phyloP scores from a whole-genome alignment of 2,329 filamentous ascomycete species.

The Truncatella angustata region DNA sequence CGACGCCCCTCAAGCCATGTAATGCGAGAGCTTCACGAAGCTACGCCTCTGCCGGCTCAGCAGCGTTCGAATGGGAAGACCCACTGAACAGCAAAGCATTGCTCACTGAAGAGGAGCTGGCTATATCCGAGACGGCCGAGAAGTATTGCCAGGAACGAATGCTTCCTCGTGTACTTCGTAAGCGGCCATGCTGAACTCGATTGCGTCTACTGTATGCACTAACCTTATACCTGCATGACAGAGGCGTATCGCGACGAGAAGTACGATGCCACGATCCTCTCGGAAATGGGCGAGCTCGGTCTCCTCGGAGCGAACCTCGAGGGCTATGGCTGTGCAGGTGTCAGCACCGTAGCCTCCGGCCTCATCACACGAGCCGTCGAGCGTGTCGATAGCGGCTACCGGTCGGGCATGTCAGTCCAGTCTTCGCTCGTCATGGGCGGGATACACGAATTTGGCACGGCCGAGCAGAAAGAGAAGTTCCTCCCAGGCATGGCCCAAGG shows the following conservation, averaged over 20 bases:
- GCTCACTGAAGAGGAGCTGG: conserved; percentile 85
- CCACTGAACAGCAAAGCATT: conserved; percentile 73
- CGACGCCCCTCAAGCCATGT: conserved; percentile 13
- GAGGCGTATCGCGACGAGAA: conserved; percentile 69
- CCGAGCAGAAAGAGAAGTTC: conserved; percentile 83
- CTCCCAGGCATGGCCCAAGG: conserved; percentile 80
- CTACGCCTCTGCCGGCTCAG: conserved; percentile 27
- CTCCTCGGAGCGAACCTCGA: conserved; percentile 82
- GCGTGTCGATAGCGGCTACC: conserved; percentile 86
- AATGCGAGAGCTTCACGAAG: conserved; percentile 9
- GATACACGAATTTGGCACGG: conserved; percentile 82
- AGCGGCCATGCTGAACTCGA: conserved; percentile 29
- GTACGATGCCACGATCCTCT: conserved; percentile 80
- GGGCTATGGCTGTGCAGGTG: conserved; percentile 85
- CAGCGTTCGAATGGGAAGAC: conserved; percentile 85
- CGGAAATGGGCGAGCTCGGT: conserved; percentile 92
- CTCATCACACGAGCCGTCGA: conserved; percentile 89
- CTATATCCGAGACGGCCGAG: conserved; percentile 87
- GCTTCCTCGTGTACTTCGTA: conserved; percentile 82
- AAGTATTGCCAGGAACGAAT: conserved; percentile 91
- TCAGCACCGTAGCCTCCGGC: conserved; percentile 83
- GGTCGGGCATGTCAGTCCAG: conserved; percentile 91
- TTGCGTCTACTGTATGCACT: too few relatives aligned
- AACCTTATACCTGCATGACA: conserved; percentile 50
- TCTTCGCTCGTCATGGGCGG: conserved; percentile 92